Conservation (phyloP, 208 protist genomes). For the Sergeia podlipaevii region DNA sequence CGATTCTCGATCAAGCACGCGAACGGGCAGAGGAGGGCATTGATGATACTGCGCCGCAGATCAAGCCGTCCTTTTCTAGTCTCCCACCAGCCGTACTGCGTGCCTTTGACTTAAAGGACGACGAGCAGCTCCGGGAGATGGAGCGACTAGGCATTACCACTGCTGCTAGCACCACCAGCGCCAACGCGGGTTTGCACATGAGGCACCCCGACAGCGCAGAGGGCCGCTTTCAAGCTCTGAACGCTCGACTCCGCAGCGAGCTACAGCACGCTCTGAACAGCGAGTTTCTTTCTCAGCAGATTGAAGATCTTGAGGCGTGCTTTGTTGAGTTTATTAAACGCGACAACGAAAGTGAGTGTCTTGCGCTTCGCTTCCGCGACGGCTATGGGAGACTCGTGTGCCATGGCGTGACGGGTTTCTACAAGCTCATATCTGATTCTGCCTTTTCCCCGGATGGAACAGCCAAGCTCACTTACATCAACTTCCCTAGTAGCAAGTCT, state of each 20-base stretch:
- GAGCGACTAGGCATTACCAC: slow-evolving; percentile 24
- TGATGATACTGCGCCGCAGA: slow-evolving; percentile 5
- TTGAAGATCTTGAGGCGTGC: slow-evolving; percentile 73
- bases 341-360: slow-evolving; percentile 32
- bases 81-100: slow-evolving; percentile 49
- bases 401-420: slow-evolving; percentile 83
- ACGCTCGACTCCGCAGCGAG: slow-evolving; percentile 65
- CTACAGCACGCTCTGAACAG: slow-evolving; percentile 79
- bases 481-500: slow-evolving; percentile 26
- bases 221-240: slow-evolving; percentile 63
- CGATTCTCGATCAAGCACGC: slow-evolving; percentile 46
- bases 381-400: slow-evolving; percentile 84
- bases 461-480: slow-evolving; percentile 71
- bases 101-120: slow-evolving; percentile 64
- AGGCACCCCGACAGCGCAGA: slow-evolving; percentile 60
- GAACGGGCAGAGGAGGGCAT: slow-evolving; percentile 28
- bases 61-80: slow-evolving; percentile 47
- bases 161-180: background rate
- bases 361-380: slow-evolving; percentile 77
- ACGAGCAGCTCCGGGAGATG: slow-evolving; percentile 42
- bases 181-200: slow-evolving; percentile 1
- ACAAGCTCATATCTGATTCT: slow-evolving; percentile 67
- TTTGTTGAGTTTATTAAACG: slow-evolving; percentile 54
- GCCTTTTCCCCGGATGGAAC: slow-evolving; percentile 35
- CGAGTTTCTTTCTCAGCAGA: slow-evolving; percentile 73